Evolutionary conservation across 2,329 filamentous ascomycete genomes (phyloP).

Genomic region (Domatiomyces catenatus): DNA sequence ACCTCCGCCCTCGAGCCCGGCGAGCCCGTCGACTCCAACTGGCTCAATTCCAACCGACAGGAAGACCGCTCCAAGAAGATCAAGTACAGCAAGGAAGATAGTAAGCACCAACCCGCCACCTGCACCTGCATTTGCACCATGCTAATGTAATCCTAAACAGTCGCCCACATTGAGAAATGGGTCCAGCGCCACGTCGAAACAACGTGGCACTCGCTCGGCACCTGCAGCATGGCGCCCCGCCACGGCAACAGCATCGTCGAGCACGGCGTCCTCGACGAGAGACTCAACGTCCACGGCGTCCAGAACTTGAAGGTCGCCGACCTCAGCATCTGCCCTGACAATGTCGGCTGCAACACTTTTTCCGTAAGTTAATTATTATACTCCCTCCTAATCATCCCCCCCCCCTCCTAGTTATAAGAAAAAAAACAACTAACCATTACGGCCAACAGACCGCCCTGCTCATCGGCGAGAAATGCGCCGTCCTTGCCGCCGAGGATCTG

Average conservation of each 20-base stretch:
- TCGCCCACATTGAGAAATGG: conserved; percentile 51
- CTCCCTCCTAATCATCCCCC: too few relatives aligned
- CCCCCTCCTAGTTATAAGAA: too few relatives aligned
- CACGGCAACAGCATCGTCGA: conserved; percentile 69
- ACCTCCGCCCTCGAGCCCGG: conserved; percentile 43
- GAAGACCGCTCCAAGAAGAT: conserved; percentile 36
- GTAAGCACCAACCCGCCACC: too few relatives aligned
- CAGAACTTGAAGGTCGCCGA: conserved; percentile 65
- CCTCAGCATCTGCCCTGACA: conserved; percentile 61
- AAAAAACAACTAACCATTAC: too few relatives aligned
- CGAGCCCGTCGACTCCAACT: conserved; percentile 32
- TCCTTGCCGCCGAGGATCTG: conserved; percentile 56
- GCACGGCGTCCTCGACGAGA: conserved; percentile 62
- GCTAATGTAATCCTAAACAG: conserved; percentile 4
- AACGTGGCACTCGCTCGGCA: conserved; percentile 54
- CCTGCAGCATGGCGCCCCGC: conserved; percentile 61
- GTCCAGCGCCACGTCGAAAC: conserved; percentile 60
- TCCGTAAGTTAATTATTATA: conserved; percentile 21
- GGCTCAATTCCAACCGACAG: conserved; percentile 50
- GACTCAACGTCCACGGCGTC: conserved; percentile 63
- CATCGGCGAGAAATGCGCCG: conserved; percentile 59
- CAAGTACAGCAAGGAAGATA: conserved; percentile 42
- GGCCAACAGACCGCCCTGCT: conserved; percentile 55
- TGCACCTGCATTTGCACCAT: too few relatives aligned
- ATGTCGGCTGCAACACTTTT: conserved; percentile 55